Conservation (phyloP, 176 grass and related monocot genomes). For the Carex pumila region DNA sequence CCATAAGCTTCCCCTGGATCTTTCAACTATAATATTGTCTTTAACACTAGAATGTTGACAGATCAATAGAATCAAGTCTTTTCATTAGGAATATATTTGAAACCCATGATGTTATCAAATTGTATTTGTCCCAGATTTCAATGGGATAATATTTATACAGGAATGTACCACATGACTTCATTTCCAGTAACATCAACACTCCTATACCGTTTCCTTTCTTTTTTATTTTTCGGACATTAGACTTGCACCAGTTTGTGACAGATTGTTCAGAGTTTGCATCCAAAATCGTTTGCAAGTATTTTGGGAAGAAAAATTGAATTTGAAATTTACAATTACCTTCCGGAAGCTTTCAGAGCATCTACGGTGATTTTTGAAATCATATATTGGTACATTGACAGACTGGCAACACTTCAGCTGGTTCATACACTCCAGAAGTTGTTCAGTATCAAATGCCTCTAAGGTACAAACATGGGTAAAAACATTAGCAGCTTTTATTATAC, state of each 20-base stretch:
- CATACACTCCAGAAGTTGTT: constrained; percentile 93
- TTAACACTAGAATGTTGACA: background rate
- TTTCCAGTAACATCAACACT: background rate
- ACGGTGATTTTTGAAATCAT: constrained; percentile 94
- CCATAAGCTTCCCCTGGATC: background rate
- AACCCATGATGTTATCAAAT: background rate
- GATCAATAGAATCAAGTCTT: background rate
- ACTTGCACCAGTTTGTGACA: background rate
- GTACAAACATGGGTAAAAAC: background rate
- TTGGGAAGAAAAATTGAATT: background rate
- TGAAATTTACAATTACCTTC: constrained; percentile 47
- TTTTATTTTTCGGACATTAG: background rate
- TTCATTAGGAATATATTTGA: background rate
- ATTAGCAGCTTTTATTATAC: background rate
- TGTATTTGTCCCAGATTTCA: background rate
- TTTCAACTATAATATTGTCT: background rate
- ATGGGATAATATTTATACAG: background rate
- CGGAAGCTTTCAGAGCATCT: constrained; percentile 75
- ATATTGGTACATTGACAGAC: constrained; percentile 93
- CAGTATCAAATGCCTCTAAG: constrained; percentile 95
- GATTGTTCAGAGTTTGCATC: background rate
- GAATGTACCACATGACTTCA: background rate
- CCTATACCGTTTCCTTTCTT: background rate
- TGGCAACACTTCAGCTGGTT: constrained; percentile 62
- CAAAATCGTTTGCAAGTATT: constrained; percentile 21